Evolutionary conservation across 805 yeast genomes (phyloP).

Genomic region (Kodamaea lidongshanica): DNA sequence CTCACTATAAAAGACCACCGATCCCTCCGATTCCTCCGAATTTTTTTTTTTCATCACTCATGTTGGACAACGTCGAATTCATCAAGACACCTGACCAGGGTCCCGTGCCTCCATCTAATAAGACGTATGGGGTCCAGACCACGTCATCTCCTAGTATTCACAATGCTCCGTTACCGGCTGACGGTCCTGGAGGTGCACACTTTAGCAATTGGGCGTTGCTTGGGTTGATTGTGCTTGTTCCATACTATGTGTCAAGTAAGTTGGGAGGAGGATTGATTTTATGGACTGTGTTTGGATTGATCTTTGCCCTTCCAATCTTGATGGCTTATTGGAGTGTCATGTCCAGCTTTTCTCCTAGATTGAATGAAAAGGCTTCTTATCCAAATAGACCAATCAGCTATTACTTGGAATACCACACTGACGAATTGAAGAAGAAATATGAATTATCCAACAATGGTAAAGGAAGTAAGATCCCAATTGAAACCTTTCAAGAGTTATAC

Average conservation of each 20-base stretch:
- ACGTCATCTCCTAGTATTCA: conserved; percentile 61
- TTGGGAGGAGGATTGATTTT: conserved; percentile 66
- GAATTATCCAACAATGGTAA: conserved; percentile 45
- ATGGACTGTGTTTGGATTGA: conserved; percentile 51
- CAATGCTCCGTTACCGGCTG: conserved; percentile 86
- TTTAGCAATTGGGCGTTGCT: conserved; percentile 58
- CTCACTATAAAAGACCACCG: background rate
- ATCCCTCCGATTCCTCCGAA: background rate
- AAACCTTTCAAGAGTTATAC: conserved; percentile 83
- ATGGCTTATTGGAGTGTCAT: conserved; percentile 77
- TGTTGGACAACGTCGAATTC: conserved; percentile 45
- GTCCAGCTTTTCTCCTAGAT: conserved; percentile 73
- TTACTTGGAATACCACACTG: conserved; percentile 78
- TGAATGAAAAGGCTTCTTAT: conserved; percentile 67
- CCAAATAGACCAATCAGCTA: conserved; percentile 75
- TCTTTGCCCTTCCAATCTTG: conserved; percentile 63
- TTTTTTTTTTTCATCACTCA: conserved; percentile 8
- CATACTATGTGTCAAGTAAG: conserved; percentile 56
- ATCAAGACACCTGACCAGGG: conserved; percentile 54
- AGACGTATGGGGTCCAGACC: conserved; percentile 32
- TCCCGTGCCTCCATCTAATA: conserved; percentile 25
- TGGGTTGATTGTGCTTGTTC: conserved; percentile 48
- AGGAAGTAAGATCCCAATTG: conserved; percentile 78
- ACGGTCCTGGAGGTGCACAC: conserved; percentile 78
- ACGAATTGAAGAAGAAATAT: conserved; percentile 34